Base-by-base conservation (phyloP, 352 stramenopile genomes). In the Globisporangium iwayamae region DNA sequence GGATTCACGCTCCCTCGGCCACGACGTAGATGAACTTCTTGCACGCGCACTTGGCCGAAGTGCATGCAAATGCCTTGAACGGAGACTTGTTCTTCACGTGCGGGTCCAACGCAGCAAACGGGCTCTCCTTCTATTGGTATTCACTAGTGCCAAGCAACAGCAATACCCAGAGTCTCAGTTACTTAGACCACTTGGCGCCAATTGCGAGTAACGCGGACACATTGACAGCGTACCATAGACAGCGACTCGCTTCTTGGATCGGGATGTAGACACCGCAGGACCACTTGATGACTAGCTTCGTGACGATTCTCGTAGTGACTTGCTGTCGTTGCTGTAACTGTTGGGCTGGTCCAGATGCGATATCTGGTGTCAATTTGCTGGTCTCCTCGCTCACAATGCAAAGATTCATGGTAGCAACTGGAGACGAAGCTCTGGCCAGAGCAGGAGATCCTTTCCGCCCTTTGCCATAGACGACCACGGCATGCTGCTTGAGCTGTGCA, bases 71-170 rank as follows among this genome's bases (percentile, higher is more conserved):
- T 11, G 74, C 50, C 4, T 63, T 56, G 63, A 85, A 88, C 0
- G 51, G 32, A 7, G 28, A 38, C 20, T 73, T 64, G 38, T 68
- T 65, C 66, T 85, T 79, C 16, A 81, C 62, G 14, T 72, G 72
- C 50, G 50, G 71, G 47, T 89, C 73, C 3, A 70, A 65, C 4
- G 55, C 56, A 1, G 58, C 66, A 22, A 70, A 67, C 14, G 79
- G 79, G 52, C 93, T 81, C 58, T 93, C 76, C 67, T 95, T 93
- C 72, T 89, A 88, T 14, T 81, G 81, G 62, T 94, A 83, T 2
- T 76, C 84, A 53, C 83, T 90, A 59, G 7, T 14, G 13, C 3
- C 2, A 28, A 8, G 1, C 55, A 36, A 6, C 47, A 13, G 6
- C 39, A 39, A 10, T 8, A 20, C 50, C 9, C 0, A 41, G 51